Conservation (phyloP, 2,329 filamentous ascomycete genomes). For the Polytolypa hystricis region DNA sequence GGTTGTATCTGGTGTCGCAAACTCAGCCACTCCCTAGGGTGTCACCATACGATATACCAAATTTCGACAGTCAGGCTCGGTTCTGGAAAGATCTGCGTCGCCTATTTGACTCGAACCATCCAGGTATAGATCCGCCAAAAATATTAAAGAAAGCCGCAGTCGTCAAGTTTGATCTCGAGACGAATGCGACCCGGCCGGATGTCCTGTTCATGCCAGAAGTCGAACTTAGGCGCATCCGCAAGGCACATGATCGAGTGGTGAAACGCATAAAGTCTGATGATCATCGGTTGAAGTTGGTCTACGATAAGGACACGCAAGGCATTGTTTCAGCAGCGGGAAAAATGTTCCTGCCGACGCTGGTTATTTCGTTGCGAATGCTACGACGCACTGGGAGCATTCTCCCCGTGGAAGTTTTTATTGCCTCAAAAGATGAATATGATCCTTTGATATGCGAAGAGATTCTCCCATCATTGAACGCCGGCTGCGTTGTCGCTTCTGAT, state of each 20-base stretch:
- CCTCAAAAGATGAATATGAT: conserved; percentile 31
- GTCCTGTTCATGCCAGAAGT: conserved; percentile 17
- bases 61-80: conserved; percentile 1
- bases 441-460: conserved; percentile 32
- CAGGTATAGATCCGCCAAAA: conserved; percentile 2
- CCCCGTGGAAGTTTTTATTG: conserved; percentile 38
- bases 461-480: conserved; percentile 32
- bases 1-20: neutral
- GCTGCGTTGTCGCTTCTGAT: conserved; percentile 35
- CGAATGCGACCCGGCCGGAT: conserved; percentile 18
- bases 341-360: conserved; percentile 32
- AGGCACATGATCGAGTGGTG: conserved; percentile 24
- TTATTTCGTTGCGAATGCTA: conserved; percentile 37
- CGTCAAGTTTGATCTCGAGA: conserved; percentile 16
- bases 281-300: conserved; percentile 15
- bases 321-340: conserved; percentile 32
- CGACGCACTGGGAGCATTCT: conserved; percentile 32
- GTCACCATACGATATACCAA: neutral
- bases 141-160: neutral
- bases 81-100: conserved; percentile 2
- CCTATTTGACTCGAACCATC: conserved; percentile 2
- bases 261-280: conserved; percentile 16
- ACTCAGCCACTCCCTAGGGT: neutral
- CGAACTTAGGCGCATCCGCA: conserved; percentile 21
- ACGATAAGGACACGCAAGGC: conserved; percentile 17